Conservation (phyloP, 345 rosid species). For the Eucalyptus regnans region DNA sequence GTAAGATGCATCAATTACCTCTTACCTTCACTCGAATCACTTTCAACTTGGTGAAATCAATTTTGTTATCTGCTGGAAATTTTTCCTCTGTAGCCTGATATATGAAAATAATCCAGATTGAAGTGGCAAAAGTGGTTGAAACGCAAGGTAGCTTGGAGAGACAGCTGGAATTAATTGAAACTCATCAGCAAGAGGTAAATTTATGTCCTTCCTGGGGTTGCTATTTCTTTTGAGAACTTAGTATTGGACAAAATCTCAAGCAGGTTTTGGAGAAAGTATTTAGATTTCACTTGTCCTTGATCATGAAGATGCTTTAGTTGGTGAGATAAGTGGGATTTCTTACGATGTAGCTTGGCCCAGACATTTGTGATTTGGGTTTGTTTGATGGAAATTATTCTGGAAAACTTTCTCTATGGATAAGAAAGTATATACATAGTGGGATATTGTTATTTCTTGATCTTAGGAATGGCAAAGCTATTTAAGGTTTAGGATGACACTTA, state of each 20-base stretch:
- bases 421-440: neutral
- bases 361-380: neutral
- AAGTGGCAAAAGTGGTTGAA: slow-evolving; percentile 97
- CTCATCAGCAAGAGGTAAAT: slow-evolving; percentile 93
- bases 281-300: neutral
- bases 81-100: neutral
- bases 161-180: slow-evolving; percentile 86
- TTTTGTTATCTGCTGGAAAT: neutral
- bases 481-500: neutral
- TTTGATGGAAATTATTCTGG: neutral
- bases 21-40: neutral
- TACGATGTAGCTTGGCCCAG: neutral
- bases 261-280: neutral
- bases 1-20: neutral
- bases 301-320: neutral
- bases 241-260: neutral
- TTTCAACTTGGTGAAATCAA: neutral
- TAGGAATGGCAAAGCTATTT: neutral
- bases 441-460: neutral
- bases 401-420: neutral
- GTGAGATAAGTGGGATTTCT: neutral
- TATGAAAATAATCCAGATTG: slow-evolving; percentile 34
- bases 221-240: neutral
- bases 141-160: slow-evolving; percentile 76
- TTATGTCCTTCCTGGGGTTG: neutral